Conservation (phyloP, 2,329 filamentous ascomycete genomes). For the Cephalotrichum gorgonifer region DNA sequence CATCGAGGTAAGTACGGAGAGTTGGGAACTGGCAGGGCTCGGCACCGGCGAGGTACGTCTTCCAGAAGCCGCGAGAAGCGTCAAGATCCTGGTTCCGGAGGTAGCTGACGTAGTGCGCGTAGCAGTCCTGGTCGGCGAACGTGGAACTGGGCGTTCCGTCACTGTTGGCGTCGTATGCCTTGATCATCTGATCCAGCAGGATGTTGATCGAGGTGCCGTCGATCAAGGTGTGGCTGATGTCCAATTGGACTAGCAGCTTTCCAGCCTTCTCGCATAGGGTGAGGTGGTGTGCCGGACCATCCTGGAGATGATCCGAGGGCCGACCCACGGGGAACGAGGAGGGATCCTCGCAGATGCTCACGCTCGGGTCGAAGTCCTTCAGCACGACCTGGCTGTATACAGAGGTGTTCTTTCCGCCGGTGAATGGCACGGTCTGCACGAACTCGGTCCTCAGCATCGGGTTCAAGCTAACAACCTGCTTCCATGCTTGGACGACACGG, state of each 20-base stretch:
- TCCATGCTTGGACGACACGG: slow-evolving; percentile 31
- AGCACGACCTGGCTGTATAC: slow-evolving; percentile 13
- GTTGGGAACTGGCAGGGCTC: slow-evolving; percentile 18
- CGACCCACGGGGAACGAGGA: not conserved
- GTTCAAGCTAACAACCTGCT: slow-evolving; percentile 31
- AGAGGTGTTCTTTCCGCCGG: not conserved
- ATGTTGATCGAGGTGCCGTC: slow-evolving; percentile 21
- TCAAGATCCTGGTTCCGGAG: slow-evolving; percentile 10
- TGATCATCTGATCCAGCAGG: slow-evolving; percentile 16
- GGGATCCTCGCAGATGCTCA: not conserved
- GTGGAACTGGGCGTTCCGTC: slow-evolving; percentile 1
- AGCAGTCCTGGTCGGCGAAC: slow-evolving; percentile 6
- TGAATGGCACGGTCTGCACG: too few species aligned
- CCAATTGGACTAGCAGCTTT: slow-evolving; percentile 15
- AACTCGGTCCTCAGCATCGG: too few species aligned
- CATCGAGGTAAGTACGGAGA: slow-evolving; percentile 2
- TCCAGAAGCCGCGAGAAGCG: slow-evolving; percentile 16
- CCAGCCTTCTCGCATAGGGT: slow-evolving; percentile 13
- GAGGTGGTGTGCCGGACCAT: slow-evolving; percentile 4
- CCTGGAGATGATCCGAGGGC: not conserved
- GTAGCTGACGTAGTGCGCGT: slow-evolving; percentile 11
- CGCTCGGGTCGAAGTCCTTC: not conserved
- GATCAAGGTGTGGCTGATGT: slow-evolving; percentile 23
- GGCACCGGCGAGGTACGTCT: slow-evolving; percentile 12
- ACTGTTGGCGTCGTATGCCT: slow-evolving; percentile 13